phyloP scores from a whole-genome alignment of 768 basidiomycete genomes.

The Tephrocybe rancida region DNA sequence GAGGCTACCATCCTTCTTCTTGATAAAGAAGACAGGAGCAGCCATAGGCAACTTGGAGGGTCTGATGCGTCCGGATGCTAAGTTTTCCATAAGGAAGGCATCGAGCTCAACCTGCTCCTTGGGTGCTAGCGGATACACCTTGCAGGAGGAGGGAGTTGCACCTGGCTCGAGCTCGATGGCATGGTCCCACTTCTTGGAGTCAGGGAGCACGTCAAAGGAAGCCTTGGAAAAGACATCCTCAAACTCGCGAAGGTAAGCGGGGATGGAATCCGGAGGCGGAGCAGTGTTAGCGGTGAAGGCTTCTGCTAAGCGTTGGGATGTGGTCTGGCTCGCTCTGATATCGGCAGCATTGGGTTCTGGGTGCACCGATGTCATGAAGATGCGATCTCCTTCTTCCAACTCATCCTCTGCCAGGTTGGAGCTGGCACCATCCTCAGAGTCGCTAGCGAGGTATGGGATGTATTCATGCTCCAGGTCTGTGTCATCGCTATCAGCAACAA shows the following conservation, averaged over 20 bases:
- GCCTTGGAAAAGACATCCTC: no score
- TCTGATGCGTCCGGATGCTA: slow-evolving; percentile 23
- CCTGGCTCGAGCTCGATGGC: slow-evolving; percentile 34
- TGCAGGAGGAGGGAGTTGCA: slow-evolving; percentile 24
- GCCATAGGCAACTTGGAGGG: slow-evolving; percentile 23
- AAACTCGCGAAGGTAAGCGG: no score
- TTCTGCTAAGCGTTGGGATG: background rate
- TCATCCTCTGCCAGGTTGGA: no score
- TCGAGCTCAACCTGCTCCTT: slow-evolving; percentile 29
- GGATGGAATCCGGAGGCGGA: background rate
- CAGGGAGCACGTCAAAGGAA: no score
- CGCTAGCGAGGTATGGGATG: no score
- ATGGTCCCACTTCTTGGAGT: slow-evolving; percentile 28
- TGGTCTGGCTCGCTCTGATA: background rate
- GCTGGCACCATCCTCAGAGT: no score
- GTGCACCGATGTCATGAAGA: background rate
- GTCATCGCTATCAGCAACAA: no score
- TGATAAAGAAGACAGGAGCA: slow-evolving; percentile 25
- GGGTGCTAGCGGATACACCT: slow-evolving; percentile 35
- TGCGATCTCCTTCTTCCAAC: background rate
- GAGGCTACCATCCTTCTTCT: slow-evolving; percentile 26
- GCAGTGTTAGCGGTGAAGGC: background rate
- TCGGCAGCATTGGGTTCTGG: background rate
- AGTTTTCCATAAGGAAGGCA: slow-evolving; percentile 28
- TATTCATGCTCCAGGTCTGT: no score